Evolutionary conservation across 2,329 filamentous ascomycete genomes (phyloP).

Genomic region (Drechslerella dactyloides): DNA sequence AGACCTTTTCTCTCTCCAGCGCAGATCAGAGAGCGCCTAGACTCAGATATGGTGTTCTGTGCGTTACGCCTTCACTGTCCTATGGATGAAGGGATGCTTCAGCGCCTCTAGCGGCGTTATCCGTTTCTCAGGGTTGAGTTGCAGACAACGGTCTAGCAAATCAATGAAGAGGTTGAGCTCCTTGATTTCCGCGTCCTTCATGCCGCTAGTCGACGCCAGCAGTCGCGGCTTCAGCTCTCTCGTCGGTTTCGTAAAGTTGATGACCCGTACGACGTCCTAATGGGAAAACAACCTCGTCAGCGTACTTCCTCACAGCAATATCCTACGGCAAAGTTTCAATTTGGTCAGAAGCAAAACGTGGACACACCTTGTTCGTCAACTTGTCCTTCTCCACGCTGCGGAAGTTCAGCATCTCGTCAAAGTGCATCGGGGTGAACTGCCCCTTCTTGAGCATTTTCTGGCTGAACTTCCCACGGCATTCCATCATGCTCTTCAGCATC

Average conservation of each 20-base stretch:
- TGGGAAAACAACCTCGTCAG: conserved; percentile 24
- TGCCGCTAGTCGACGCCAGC: conserved; percentile 73
- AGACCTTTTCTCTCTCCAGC: not conserved
- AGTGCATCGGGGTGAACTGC: conserved; percentile 76
- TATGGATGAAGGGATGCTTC: conserved; percentile 80
- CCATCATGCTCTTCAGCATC: conserved; percentile 96
- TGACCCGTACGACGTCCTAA: conserved; percentile 71
- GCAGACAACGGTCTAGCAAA: conserved; percentile 83
- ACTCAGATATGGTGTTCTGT: conserved; percentile 6
- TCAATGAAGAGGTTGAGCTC: conserved; percentile 86
- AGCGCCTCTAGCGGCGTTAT: conserved; percentile 85
- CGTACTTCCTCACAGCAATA: not conserved
- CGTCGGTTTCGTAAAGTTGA: conserved; percentile 75
- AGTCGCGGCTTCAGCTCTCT: conserved; percentile 83
- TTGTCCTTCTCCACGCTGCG: conserved; percentile 85
- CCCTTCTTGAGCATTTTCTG: conserved; percentile 86
- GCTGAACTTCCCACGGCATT: conserved; percentile 89
- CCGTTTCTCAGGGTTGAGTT: conserved; percentile 89
- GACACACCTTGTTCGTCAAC: conserved; percentile 76
- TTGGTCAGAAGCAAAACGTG: conserved; percentile 36
- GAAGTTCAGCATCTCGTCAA: conserved; percentile 84
- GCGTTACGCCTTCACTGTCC: conserved; percentile 29
- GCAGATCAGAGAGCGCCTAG: conserved; percentile 10
- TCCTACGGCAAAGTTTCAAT: conserved; percentile 2
- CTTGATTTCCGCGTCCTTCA: conserved; percentile 75